Percentiles rank a stretch among this genome's conserved stretches.
phyloP scores from a whole-genome alignment of 75 land plant species.

The Sequoiadendron giganteum region DNA sequence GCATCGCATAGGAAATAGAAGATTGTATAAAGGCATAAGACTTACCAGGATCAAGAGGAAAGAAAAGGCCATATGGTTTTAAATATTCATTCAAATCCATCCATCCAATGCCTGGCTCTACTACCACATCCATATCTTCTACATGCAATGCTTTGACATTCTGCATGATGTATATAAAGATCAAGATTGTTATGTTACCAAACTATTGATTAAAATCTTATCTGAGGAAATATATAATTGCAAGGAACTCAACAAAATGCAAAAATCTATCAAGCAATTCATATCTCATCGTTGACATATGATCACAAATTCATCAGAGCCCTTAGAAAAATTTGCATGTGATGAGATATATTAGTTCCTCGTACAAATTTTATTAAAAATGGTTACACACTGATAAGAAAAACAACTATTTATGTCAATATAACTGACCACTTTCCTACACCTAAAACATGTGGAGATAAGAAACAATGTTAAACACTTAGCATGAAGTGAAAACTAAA shows the following conservation, averaged over 20 bases:
- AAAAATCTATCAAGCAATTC: background rate
- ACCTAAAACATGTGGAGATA: background rate
- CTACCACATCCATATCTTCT: conserved; percentile 97
- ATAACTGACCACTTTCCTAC: background rate
- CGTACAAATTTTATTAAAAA: background rate
- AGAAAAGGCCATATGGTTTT: conserved; percentile 91
- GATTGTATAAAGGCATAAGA: background rate
- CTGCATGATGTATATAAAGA: conserved; percentile 26
- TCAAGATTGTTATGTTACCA: background rate
- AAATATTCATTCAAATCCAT: conserved; percentile 94
- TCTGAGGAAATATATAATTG: background rate
- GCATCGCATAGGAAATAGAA: background rate
- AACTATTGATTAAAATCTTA: background rate
- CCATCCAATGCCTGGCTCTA: conserved; percentile 99
- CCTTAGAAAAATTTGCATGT: background rate
- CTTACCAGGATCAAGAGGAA: conserved; percentile 97
- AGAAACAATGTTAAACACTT: background rate
- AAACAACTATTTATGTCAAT: background rate
- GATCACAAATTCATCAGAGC: background rate
- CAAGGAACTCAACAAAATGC: background rate
- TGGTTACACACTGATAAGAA: background rate
- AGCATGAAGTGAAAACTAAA: background rate
- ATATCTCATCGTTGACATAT: background rate
- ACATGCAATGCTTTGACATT: conserved; percentile 76
- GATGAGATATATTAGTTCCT: background rate